Evolutionary conservation across 306 rosid genomes (phyloP), one percentile per base, ranked within the genome.

Genomic region (Cyamopsis tetragonoloba): DNA sequence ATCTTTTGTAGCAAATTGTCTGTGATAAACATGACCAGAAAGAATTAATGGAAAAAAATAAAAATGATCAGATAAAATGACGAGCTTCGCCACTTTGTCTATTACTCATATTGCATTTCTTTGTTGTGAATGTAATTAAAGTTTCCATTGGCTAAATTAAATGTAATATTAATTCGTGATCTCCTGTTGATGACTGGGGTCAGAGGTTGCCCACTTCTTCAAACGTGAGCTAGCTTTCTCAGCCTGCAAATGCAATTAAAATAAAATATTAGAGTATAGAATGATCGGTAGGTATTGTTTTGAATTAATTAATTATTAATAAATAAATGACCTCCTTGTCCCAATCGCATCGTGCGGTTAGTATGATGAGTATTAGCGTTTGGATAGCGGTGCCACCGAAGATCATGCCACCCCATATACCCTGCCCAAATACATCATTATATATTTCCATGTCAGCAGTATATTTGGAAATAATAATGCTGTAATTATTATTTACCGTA

Each of bases 381-480:
- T 89, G 96, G 1, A 78, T 5, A 20, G 79, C 82, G 0, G 95
- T 89, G 27, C 96, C 96, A 5, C 96, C 96, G 0, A 87, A 80
- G n/a, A 89, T 83, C 96, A 89, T 87, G 7, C 95, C 91, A 17
- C 85, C 86, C 96, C 96, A 89, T 0, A 87, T 75, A 18, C 91
- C 96, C 93, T 89, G 79, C 23, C 43, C 20, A 34, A 17, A 3
- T 2, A 11, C n/a, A n/a, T n/a, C n/a, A n/a, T n/a, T n/a, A n/a
- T n/a, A 7, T 11, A 13, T 20, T 27, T 35, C 27, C 7, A 56
- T 5, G 32, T 61, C 39, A 39, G 18, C 32, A n/a, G n/a, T n/a
- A n/a, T n/a, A n/a, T n/a, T n/a, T n/a, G n/a, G n/a, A n/a, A n/a
- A n/a, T n/a, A n/a, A n/a, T n/a, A n/a, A n/a, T n/a, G n/a, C n/a